Evolutionary conservation across 495 filamentous ascomycete species (phyloP).

Genomic region (Aspergillus nidulans): DNA sequence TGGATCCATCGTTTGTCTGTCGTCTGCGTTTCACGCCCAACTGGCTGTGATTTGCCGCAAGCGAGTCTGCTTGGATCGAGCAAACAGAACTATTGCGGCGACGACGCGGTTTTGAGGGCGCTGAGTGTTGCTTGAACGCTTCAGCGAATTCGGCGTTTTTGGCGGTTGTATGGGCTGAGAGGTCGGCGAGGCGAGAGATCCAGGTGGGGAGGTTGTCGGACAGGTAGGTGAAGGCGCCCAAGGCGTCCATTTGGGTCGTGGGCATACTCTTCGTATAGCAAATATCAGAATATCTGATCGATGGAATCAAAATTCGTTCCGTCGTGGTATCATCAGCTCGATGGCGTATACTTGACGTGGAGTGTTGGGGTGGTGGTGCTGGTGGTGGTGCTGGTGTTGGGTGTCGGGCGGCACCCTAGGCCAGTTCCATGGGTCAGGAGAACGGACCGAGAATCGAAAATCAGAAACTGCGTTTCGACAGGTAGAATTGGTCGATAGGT

Average conservation of each 20-base stretch:
- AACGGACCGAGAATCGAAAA: not conserved
- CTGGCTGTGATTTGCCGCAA: not conserved
- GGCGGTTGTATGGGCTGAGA: slow-evolving; percentile 61
- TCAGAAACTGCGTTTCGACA: not conserved
- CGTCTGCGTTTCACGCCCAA: slow-evolving; percentile 23
- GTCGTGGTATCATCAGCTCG: slow-evolving; percentile 25
- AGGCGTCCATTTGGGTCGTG: slow-evolving; percentile 50
- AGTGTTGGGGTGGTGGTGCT: not conserved
- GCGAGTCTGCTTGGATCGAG: slow-evolving; percentile 35
- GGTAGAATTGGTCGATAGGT: not conserved
- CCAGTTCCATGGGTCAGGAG: slow-evolving; percentile 17
- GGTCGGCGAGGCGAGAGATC: slow-evolving; percentile 62
- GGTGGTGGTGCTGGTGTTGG: not conserved
- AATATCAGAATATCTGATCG: too few relatives aligned
- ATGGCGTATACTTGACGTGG: too few relatives aligned
- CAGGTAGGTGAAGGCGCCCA: slow-evolving; percentile 55
- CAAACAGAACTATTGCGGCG: slow-evolving; percentile 44
- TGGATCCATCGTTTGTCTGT: slow-evolving; percentile 26
- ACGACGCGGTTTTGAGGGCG: slow-evolving; percentile 25
- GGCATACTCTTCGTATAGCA: slow-evolving; percentile 18
- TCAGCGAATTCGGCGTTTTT: slow-evolving; percentile 63
- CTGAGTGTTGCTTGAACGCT: slow-evolving; percentile 31
- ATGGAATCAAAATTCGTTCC: not conserved
- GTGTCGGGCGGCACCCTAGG: slow-evolving; percentile 4
- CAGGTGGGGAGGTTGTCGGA: slow-evolving; percentile 61